Evolutionary conservation across 2,329 filamentous ascomycete genomes (phyloP).

Genomic region (Fusarium beomiforme): DNA sequence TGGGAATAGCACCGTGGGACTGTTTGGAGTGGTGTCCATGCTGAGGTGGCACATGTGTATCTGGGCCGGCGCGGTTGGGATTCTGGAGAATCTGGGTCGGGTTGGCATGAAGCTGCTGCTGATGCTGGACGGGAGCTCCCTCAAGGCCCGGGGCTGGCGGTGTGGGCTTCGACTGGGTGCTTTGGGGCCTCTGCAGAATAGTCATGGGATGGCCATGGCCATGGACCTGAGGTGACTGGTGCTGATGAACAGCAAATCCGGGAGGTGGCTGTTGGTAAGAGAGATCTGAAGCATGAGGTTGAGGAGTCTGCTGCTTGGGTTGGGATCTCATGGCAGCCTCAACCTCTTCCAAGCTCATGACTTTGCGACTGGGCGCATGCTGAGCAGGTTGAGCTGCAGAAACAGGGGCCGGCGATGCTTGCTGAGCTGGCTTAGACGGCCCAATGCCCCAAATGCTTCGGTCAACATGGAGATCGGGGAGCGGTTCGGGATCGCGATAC

Average conservation of each 20-base stretch:
- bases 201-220: slow-evolving; percentile 61
- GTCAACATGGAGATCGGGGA: slow-evolving; percentile 91
- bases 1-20: slow-evolving; percentile 61
- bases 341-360: slow-evolving; percentile 97
- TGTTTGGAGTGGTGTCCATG: slow-evolving; percentile 54
- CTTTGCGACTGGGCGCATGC: slow-evolving; percentile 67
- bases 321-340: slow-evolving; percentile 90
- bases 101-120: slow-evolving; percentile 56
- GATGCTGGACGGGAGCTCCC: slow-evolving; percentile 46
- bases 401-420: slow-evolving; percentile 45
- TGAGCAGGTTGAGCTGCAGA: slow-evolving; percentile 30
- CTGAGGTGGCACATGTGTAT: slow-evolving; percentile 51
- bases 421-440: slow-evolving; percentile 57
- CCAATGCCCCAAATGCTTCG: slow-evolving; percentile 90
- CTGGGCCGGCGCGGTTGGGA: slow-evolving; percentile 70
- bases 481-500: slow-evolving; percentile 84
- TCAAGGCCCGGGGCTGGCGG: slow-evolving; percentile 48
- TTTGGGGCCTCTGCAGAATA: slow-evolving; percentile 65
- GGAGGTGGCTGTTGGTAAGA: slow-evolving; percentile 42
- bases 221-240: slow-evolving; percentile 46
- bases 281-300: slow-evolving; percentile 43
- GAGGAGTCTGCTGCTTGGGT: slow-evolving; percentile 60
- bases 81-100: slow-evolving; percentile 85
- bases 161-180: slow-evolving; percentile 52
- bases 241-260: slow-evolving; percentile 41